Base-by-base conservation (phyloP, 2,329 filamentous ascomycete species). In the Gnomoniopsis sp. region DNA sequence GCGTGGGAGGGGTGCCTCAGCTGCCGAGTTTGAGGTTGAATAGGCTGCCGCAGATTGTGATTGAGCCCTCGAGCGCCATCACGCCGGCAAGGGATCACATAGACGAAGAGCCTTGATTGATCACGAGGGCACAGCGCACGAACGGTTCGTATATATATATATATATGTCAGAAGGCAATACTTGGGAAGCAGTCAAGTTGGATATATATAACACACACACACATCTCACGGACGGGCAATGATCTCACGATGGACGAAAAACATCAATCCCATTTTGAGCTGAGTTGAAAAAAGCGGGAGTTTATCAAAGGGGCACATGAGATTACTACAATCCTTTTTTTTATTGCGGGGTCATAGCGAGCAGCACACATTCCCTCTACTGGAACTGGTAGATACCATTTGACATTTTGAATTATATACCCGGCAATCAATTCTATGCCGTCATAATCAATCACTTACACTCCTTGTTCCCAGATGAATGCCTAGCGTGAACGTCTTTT, bases 31-130 rank as follows among this genome's bases (percentile, higher is more conserved):
- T 86, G 63, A 75, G 77, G 50, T 72, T 86, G 34, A 66, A 69
- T 19, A 68, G 68, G 30, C 69, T 87, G 26, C 84, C 84, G 3
- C 78, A 80, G 63, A 87, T 87, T 66, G 78, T 85, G 26, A 79
- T 86, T 50, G 80, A 86, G 65, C 80, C 80, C n/a, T 80, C 77
- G 23, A 77, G 73, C 44, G 73, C 74, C 6, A 19, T 44, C 43
- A 44, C 43, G 52, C 71, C 74, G 17, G 70, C 74, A 17, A 49
- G 63, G 19, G 65, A 68, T 10, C 49, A 57, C 22, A 52, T 60
- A 23, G 46, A 53, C 7, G 19, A 56, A 22, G 44, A 53, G 15
- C 22, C 36, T 17, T 59, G 26, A 48, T 41, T 15, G 34, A n/a
- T 7, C 14, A 22, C 15, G 19, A 34, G 47, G 26, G 10, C 14